Evolutionary conservation across 176 grass and related monocot genomes (phyloP), one percentile per base, ranked within the genome.

Genomic region (Ananas comosus): DNA sequence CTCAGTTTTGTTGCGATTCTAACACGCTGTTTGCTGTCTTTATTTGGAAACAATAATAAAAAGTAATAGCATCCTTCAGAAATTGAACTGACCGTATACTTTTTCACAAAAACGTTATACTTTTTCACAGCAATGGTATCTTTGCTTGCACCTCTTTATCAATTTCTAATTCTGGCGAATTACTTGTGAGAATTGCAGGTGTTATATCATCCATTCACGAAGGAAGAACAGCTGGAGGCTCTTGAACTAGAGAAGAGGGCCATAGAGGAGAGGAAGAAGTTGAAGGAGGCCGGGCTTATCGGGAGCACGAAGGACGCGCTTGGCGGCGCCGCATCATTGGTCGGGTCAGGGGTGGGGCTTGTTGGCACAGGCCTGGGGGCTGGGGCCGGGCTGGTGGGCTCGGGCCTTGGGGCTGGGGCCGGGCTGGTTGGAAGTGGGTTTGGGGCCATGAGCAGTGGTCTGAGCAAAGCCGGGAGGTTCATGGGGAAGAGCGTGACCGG

Each of bases 181-280:
- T 42, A 8, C 8, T 59, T 61, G 8, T 61, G 56, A 61, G n/a
- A 61, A 61, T 18, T 28, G 76, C 78, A 99, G 90, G 94, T 88
- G 59, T 1, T 56, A 12, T 99, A 99, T 67, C 82, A 93, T 73
- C 69, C 64, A 25, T 93, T 93, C 84, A 99, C 77, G 64, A 86
- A 86, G 67, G 74, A 80, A 51, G 94, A 99, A 72, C 89, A 91
- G 24, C 57, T 74, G 27, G 54, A 73, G 75, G 89, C 94, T 49
- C 76, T 91, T 53, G 87, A 99, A 77, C 65, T 81, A 84, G 94
- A 99, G 87, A 99, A 99, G 78, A 85, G 1, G 66, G 14, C 51
- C 48, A 54, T 84, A 70, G 94, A 99, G 64, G 86, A 83, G 67
- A 77, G 82, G 79, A 85, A 75, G 78, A 93, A 88, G 71, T 71